Percentiles rank a stretch among this genome's conserved stretches.
phyloP scores from a whole-genome alignment of 495 filamentous ascomycete species.

The Penicillium mononematosum region DNA sequence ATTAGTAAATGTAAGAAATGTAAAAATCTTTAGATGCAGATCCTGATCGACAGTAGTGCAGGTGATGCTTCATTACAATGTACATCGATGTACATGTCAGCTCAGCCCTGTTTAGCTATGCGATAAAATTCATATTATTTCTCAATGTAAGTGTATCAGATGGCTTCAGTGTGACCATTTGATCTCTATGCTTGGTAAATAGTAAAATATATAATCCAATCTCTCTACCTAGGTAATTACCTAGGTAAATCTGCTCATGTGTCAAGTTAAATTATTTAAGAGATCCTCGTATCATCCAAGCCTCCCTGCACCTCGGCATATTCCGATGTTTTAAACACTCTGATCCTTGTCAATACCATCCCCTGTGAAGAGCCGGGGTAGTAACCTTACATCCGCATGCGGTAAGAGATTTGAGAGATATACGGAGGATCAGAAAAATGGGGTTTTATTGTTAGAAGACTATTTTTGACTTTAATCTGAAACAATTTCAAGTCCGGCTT shows the following conservation, averaged over 20 bases:
- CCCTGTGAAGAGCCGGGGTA: background rate
- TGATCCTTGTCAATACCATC: conserved; percentile 5
- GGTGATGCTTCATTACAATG: conserved; percentile 19
- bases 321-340: conserved; percentile 24
- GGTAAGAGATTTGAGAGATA: conserved; percentile 5
- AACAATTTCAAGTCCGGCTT: conserved; percentile 4
- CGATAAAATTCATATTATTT: background rate
- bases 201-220: background rate
- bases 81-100: conserved; percentile 16
- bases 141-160: background rate
- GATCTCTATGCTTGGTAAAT: background rate
- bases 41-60: conserved; percentile 26
- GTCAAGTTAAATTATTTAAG: conserved; percentile 3
- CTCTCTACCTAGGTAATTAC: background rate
- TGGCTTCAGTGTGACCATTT: background rate
- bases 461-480: conserved; percentile 10
- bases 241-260: background rate
- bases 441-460: background rate
- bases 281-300: conserved; percentile 9
- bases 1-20: conserved; percentile 1
- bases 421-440: background rate
- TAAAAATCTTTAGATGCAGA: conserved; percentile 13
- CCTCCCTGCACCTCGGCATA: conserved; percentile 24
- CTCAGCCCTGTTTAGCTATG: conserved; percentile 25
- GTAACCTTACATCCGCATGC: background rate